phyloP scores from a whole-genome alignment of 202 grass and related monocot species.

The Eragrostis tef region DNA sequence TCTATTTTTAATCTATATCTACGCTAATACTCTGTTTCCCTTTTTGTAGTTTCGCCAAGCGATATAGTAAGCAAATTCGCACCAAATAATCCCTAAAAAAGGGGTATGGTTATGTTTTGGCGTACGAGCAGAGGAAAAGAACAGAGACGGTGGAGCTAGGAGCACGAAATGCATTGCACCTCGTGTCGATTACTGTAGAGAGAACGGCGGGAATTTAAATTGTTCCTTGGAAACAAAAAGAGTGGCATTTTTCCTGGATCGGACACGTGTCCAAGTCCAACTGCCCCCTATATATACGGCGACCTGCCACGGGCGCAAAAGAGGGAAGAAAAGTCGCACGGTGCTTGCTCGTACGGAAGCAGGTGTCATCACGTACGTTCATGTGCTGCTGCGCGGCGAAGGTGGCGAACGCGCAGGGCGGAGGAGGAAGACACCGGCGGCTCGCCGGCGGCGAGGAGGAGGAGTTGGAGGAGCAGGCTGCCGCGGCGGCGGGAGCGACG shows the following conservation, averaged over 20 bases:
- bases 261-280: not conserved
- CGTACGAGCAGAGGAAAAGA: not conserved
- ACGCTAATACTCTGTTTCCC: not conserved
- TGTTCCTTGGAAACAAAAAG: not conserved
- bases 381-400: slow-evolving; percentile 48
- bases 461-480: not conserved
- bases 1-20: no score
- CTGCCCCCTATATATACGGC: not conserved
- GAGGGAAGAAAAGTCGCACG: not conserved
- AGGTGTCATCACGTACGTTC: not conserved
- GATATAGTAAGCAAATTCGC: not conserved
- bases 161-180: not conserved
- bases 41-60: not conserved
- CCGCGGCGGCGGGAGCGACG: not conserved
- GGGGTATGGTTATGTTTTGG: not conserved
- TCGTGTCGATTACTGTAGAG: not conserved
- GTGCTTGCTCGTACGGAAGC: no score
- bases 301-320: not conserved
- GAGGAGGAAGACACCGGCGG: not conserved
- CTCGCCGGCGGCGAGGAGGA: not conserved
- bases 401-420: slow-evolving; percentile 52
- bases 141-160: not conserved
- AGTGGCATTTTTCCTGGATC: not conserved
- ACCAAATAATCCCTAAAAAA: not conserved
- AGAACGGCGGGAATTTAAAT: not conserved